Evolutionary conservation across 83 land plant genomes (phyloP), one percentile per base, ranked within the genome.

Genomic region (Diphasiastrum complanatum): DNA sequence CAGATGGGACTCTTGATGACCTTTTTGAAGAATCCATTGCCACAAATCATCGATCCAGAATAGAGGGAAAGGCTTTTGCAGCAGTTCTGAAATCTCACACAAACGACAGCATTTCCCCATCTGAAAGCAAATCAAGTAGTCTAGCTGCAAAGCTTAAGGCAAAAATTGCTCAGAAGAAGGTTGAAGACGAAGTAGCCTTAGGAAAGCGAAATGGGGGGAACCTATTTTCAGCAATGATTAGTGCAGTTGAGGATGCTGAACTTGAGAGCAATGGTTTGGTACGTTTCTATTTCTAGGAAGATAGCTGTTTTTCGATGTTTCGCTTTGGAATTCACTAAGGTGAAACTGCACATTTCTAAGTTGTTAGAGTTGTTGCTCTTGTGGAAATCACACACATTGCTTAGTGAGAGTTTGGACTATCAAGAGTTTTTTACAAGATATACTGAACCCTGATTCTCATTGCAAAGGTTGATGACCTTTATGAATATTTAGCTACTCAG

Each of bases 1-100:
- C 83, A 37, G 99, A 95, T 73, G 83, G 88, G 47, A 73, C 85
- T 29, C 59, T 95, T 49, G 99, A 95, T 54, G 97, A 89, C 65
- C 71, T 89, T 58, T 86, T 95, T 66, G 89, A 75, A 20, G 73
- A 54, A 51, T 77, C 82, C 20, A 41, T 78, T 51, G 70, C 69
- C 35, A 71, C 55, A n/a, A 50, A 16, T 30, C 65, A 71, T 68
- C n/a, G n/a, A n/a, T 64, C 75, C 14, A 30, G 71, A 55, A 64
- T n/a, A n/a, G n/a, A n/a, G n/a, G 71, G 79, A 48, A 76, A 70
- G 61, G 83, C 84, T 49, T 80, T 86, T 28, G 68, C 85, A 10
- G 79, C 86, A 61, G 77, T 67, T 63, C 57, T 78, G 32, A 47
- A n/a, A n/a, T 53, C 78, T 33, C 71, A 50, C 49, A 53, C 60